Conservation (phyloP, 1,139 yeast species). For the Hyphopichia khmerensis region DNA sequence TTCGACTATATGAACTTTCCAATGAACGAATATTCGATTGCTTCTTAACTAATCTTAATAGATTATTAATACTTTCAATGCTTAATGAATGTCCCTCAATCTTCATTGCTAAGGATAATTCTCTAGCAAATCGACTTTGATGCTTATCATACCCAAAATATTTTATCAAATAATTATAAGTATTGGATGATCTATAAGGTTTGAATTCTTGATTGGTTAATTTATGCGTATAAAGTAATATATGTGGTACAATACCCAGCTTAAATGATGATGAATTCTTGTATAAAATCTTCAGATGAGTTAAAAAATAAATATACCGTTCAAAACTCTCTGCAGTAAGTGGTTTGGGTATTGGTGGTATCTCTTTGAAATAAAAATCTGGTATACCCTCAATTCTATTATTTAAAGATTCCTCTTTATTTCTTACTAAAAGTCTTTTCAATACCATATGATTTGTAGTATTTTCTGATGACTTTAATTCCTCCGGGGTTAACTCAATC, state of each 20-base stretch:
- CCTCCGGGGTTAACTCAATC: slow-evolving; percentile 32
- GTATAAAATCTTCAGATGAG: slow-evolving; percentile 35
- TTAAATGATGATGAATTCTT: slow-evolving; percentile 35
- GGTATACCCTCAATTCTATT: slow-evolving; percentile 13
- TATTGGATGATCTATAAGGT: slow-evolving; percentile 31
- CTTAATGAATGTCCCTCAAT: slow-evolving; percentile 44
- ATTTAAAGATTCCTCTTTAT: slow-evolving; percentile 9
- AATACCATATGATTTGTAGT: slow-evolving; percentile 7
- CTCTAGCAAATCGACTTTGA: slow-evolving; percentile 44
- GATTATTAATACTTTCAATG: slow-evolving; percentile 39
- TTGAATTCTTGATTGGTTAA: slow-evolving; percentile 30
- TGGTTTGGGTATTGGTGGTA: slow-evolving; percentile 34
- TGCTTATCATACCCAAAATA: slow-evolving; percentile 44
- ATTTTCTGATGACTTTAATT: slow-evolving; percentile 16
- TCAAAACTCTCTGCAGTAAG: slow-evolving; percentile 31
- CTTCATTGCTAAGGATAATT: slow-evolving; percentile 40
- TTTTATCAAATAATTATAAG: slow-evolving; percentile 42
- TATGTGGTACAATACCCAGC: slow-evolving; percentile 39
- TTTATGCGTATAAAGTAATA: slow-evolving; percentile 40
- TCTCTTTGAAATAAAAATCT: slow-evolving; percentile 25
- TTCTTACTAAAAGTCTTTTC: slow-evolving; percentile 12
- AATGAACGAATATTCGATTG: slow-evolving; percentile 35
- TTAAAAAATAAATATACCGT: slow-evolving; percentile 36
- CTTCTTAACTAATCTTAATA: slow-evolving; percentile 30
- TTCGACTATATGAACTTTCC: slow-evolving; percentile 30